These are phyloP conservation scores for Themeda triandra DNA, from an alignment of 176 grass and related monocot genomes.

Conservation along the genomic window DNA sequence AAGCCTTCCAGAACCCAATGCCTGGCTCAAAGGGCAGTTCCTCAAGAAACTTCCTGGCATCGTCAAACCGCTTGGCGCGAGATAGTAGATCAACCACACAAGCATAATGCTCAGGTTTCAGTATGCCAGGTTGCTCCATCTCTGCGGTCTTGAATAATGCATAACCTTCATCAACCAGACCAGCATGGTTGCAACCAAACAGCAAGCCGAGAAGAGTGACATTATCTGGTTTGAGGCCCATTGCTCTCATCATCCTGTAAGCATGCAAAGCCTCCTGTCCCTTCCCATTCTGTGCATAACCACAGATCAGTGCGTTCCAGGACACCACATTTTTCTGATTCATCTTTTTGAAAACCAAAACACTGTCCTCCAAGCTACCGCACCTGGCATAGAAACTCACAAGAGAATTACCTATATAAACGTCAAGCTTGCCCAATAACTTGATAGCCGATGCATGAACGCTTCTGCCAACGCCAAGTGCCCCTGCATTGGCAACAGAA, in stretches of 20 bases:
- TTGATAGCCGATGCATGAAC: slow-evolving; percentile 81
- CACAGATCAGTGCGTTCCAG: slow-evolving; percentile 77
- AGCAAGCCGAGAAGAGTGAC: slow-evolving; percentile 64
- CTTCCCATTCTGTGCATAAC: slow-evolving; percentile 62
- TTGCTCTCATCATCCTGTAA: slow-evolving; percentile 54
- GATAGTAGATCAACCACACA: slow-evolving; percentile 71
- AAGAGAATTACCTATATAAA: slow-evolving; percentile 67
- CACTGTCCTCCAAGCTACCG: slow-evolving; percentile 67
- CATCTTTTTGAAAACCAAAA: slow-evolving; percentile 51
- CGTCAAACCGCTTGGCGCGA: slow-evolving; percentile 49
- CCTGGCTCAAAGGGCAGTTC: slow-evolving; percentile 68
- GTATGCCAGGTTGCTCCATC: slow-evolving; percentile 41
- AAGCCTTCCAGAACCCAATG: slow-evolving; percentile 83
- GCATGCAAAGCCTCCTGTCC: slow-evolving; percentile 58
- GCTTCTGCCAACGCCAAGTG: slow-evolving; percentile 64
- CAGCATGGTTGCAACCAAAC: slow-evolving; percentile 81
- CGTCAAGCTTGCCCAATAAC: slow-evolving; percentile 46
- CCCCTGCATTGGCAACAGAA: slow-evolving; percentile 57
- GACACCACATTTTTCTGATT: slow-evolving; percentile 57
- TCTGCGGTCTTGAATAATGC: slow-evolving; percentile 47
- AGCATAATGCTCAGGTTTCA: slow-evolving; percentile 77
- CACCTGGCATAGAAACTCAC: slow-evolving; percentile 86
- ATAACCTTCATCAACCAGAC: slow-evolving; percentile 66
- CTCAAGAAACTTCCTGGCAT: slow-evolving; percentile 68
- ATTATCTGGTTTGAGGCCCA: slow-evolving; percentile 41